Evolutionary conservation across 768 basidiomycete species (phyloP), one percentile per base, ranked within the genome.

Genomic region (Ramaria rubella): DNA sequence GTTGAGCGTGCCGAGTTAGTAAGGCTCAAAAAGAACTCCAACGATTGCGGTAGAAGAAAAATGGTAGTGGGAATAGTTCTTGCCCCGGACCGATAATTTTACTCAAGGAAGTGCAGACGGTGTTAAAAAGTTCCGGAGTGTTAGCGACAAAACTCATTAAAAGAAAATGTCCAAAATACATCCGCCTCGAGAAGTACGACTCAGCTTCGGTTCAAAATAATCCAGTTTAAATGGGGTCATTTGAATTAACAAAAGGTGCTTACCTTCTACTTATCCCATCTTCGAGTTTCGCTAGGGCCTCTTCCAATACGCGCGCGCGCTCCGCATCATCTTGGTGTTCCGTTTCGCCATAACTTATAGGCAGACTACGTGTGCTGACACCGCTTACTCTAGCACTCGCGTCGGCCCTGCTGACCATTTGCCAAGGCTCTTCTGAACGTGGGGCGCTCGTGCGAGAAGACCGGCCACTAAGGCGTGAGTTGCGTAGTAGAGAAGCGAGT

Each of bases 331-430:
- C 70, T 23, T 77, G 71, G 55, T 70, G 77, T 61, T 85, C 79
- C 80, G 81, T 81, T 30, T 79, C 75, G 55, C 79, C 78, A 65
- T 83, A 83, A 68, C 82, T 83, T 53, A 76, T 55, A n/a, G 81
- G 81, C 30, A 81, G 68, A 26, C 72, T 49, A 54, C 68, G 57
- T 46, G 58, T n/a, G 23, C 29, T 48, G 15, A n/a, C 49, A 45
- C 55, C 31, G 29, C 49, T 51, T 31, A n/a, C 6, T 51, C 59
- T 36, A 27, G n/a, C 36, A 50, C 59, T 65, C 29, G 62, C 55
- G 40, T 60, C 61, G 44, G 58, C 60, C 58, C 64, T 62, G 59
- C 63, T 72, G 53, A 58, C 63, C 17, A 58, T 43, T 23, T 26
- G 55, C 33, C 8, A 15, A 15, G 17, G 24, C 17, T 15, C 24